phyloP scores from a whole-genome alignment of 2,329 filamentous ascomycete genomes.

The Trichoderma harzianum region DNA sequence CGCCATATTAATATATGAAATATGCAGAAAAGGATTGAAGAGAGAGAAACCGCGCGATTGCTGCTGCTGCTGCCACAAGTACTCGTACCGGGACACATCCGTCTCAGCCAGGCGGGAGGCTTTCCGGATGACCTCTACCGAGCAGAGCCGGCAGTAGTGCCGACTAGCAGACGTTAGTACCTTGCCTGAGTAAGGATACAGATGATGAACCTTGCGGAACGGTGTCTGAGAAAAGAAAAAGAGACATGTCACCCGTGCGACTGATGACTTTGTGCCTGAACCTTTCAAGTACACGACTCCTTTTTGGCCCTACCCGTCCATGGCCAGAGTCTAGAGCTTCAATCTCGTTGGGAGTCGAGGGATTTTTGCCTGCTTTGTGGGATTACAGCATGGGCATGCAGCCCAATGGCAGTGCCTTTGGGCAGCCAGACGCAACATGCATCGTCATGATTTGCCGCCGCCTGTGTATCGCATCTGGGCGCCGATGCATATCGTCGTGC shows the following conservation, averaged over 20 bases:
- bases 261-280: not conserved
- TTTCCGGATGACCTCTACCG: slow-evolving; percentile 8
- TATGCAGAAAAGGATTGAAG: not conserved
- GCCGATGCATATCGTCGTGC: slow-evolving; percentile 17
- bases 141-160: slow-evolving; percentile 15
- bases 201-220: not conserved
- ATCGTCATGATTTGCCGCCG: not conserved
- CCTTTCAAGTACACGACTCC: not conserved
- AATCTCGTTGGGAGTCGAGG: not conserved
- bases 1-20: not conserved
- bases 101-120: not conserved
- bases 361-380: slow-evolving; percentile 5
- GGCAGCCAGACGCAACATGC: not conserved
- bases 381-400: not conserved
- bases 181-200: not conserved
- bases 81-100: not conserved
- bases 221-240: not conserved
- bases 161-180: slow-evolving; percentile 4
- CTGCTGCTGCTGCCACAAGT: not conserved
- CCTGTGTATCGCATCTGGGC: slow-evolving; percentile 10
- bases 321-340: not conserved
- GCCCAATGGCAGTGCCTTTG: slow-evolving; percentile 2
- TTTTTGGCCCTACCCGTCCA: not conserved
- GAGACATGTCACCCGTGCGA: not conserved
- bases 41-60: not conserved